Base-by-base conservation (phyloP, 495 filamentous ascomycete species). In the Poronia punctata region DNA sequence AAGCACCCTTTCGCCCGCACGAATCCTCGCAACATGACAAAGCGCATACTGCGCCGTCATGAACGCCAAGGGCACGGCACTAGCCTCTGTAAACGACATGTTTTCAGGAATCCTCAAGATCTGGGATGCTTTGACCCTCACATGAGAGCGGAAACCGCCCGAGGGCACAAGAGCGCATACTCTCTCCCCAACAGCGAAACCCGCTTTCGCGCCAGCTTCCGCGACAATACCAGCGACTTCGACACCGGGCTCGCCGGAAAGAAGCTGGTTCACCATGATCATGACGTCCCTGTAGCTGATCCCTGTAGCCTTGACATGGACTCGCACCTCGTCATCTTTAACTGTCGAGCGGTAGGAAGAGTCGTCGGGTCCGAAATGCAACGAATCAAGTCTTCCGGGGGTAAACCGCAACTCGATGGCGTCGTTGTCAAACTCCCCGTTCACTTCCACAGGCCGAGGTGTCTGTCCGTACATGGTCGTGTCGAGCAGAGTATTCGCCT, bases 231-330 rank as follows among this genome's bases (percentile, higher is more conserved):
- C 45, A 12, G 36, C 31, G 17, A 48, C 43, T n/a, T 60, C 46
- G 4, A 71, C 32, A 7, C n/a, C n/a, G n/a, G n/a, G n/a, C n/a
- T n/a, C n/a, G n/a, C n/a, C n/a, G n/a, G n/a, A n/a, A n/a, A n/a
- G n/a, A n/a, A n/a, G n/a, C 24, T 61, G 48, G 4, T 72, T 71
- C 57, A 75, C 60, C 5, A 68, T 61, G 7, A 64, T 65, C 38
- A 73, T 55, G 17, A 67, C 49, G 33, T 78, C 68, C 22, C 57
- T 62, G 49, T 68, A 69, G 48, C 71, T 76, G 12, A 74, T 36
- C 14, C 68, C 72, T 1, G 60, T 57, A 8, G 72, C 71, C 38
- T 62, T 68, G 20, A 78, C 68, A 34, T 40, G 49, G 12, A 70
- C 32, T 33, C 67, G 62, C 1, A 68, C 38, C 28, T 66, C 44